A percentile compares a stretch with the other conserved stretches of the same genome.
Conservation (phyloP, 106 monocot species). For the Phalaenopsis aphrodite region DNA sequence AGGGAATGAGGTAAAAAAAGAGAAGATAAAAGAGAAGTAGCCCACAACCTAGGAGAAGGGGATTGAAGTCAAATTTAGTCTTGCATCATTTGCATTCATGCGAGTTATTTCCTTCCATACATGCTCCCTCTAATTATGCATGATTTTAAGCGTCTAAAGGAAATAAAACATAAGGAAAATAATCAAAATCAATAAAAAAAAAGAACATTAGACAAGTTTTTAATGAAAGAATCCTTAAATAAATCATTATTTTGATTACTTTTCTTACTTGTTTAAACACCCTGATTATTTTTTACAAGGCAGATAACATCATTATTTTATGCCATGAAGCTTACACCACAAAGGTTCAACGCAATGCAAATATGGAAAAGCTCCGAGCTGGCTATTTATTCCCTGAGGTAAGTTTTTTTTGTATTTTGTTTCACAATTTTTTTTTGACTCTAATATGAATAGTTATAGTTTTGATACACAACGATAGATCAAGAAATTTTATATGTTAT, state of each 20-base stretch:
- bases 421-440: neutral
- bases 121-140: neutral
- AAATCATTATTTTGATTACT: neutral
- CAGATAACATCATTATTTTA: neutral
- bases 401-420: conserved; percentile 11
- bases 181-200: no score
- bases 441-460: neutral
- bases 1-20: no score
- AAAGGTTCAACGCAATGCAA: conserved; percentile 70
- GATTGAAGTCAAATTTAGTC: no score
- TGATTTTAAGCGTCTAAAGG: neutral
- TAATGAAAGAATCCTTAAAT: neutral
- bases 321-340: conserved; percentile 56
- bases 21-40: no score
- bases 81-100: no score
- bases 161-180: neutral
- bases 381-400: conserved; percentile 96
- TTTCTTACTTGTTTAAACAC: neutral
- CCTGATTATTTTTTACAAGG: neutral
- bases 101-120: neutral
- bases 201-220: neutral
- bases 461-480: neutral
- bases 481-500: neutral
- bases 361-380: conserved; percentile 87
- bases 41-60: no score